Conservation (phyloP, 2,329 filamentous ascomycete genomes). For the Colletotrichum gigasporum region DNA sequence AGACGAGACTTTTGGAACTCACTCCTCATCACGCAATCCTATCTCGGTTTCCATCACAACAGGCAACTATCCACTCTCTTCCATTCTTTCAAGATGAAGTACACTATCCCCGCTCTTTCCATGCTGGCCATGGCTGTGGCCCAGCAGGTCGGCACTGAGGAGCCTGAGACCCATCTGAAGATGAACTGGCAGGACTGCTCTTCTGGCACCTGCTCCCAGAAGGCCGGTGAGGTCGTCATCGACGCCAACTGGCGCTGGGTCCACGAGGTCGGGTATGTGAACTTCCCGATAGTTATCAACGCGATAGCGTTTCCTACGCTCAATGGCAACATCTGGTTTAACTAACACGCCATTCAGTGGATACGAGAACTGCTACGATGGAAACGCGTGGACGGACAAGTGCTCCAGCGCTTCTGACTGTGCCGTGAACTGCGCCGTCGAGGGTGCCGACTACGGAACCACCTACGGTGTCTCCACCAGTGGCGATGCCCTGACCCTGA, state of each 20-base stretch:
- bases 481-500: slow-evolving; percentile 54
- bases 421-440: slow-evolving; percentile 50
- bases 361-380: slow-evolving; percentile 43
- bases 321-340: neutral
- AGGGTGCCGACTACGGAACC: slow-evolving; percentile 51
- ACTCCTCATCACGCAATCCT: neutral
- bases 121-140: slow-evolving; percentile 34
- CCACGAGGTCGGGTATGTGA: slow-evolving; percentile 41
- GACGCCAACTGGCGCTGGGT: slow-evolving; percentile 62
- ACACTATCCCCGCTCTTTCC: slow-evolving; percentile 29
- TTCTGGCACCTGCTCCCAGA: slow-evolving; percentile 45
- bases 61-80: neutral
- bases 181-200: slow-evolving; percentile 39
- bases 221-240: slow-evolving; percentile 53
- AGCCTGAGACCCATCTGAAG: slow-evolving; percentile 38
- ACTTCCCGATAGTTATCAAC: neutral
- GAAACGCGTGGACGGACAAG: slow-evolving; percentile 42
- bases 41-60: neutral
- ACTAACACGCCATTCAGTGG: neutral
- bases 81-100: slow-evolving; percentile 26
- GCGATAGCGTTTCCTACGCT: too few relatives aligned
- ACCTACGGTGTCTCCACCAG: slow-evolving; percentile 56
- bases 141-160: slow-evolving; percentile 37
- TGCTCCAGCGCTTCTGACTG: slow-evolving; percentile 47
- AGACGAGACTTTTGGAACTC: neutral